Percentiles rank a stretch among this genome's conserved stretches.
Conservation (phyloP, 2,329 filamentous ascomycete genomes). For the Sporothrix humicola region DNA sequence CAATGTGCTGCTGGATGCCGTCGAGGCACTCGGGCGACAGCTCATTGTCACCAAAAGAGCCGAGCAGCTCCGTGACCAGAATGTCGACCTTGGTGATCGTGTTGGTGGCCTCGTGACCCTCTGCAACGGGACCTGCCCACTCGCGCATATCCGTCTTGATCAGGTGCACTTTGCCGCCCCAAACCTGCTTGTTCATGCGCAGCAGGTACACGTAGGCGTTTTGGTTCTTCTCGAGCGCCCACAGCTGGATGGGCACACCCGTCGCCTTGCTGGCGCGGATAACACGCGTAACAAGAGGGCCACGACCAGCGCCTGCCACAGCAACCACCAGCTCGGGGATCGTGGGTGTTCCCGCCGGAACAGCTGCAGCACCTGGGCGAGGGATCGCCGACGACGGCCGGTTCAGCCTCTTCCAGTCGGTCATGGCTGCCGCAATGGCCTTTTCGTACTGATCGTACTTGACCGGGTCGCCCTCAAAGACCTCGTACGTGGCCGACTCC, state of each 20-base stretch:
- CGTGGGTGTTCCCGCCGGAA: conserved; percentile 32
- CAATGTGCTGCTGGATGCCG: conserved; percentile 89
- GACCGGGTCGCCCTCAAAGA: conserved; percentile 97
- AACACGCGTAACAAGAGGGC: conserved; percentile 86
- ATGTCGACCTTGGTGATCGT: conserved; percentile 80
- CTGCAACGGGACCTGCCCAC: conserved; percentile 79
- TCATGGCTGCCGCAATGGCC: conserved; percentile 79
- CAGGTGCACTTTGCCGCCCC: conserved; percentile 80
- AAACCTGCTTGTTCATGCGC: conserved; percentile 80
- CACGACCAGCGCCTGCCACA: conserved; percentile 90
- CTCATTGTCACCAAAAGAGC: conserved; percentile 96
- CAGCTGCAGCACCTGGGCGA: conserved; percentile 58
- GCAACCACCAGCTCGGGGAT: conserved; percentile 71
- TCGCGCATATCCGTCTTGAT: conserved; percentile 97
- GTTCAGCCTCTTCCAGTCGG: conserved; percentile 74
- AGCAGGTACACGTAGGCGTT: conserved; percentile 95
- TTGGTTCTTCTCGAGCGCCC: conserved; percentile 97
- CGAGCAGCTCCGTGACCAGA: conserved; percentile 88
- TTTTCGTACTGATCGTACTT: conserved; percentile 96
- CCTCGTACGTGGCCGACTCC: conserved; percentile 96
- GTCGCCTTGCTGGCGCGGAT: conserved; percentile 78
- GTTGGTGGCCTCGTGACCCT: conserved; percentile 51
- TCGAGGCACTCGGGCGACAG: conserved; percentile 93
- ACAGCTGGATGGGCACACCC: conserved; percentile 80
- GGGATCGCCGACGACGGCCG: conserved; percentile 73